Conservation (phyloP, 768 basidiomycete genomes). For the Panellus pusillus region DNA sequence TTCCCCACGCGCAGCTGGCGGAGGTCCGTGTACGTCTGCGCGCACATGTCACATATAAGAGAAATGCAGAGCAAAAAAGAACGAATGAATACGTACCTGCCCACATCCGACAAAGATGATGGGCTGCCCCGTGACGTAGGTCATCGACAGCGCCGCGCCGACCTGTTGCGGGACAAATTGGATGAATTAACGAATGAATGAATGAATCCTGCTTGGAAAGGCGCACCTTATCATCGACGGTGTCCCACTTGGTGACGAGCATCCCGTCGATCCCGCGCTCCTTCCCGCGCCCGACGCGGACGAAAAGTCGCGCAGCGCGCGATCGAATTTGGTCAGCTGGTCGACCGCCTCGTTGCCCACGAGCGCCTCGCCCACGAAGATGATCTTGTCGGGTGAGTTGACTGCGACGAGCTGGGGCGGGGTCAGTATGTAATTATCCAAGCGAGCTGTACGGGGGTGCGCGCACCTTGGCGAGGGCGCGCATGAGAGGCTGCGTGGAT, state of each 20-base stretch:
- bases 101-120: constrained; percentile 98
- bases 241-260: constrained; percentile 99
- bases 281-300: constrained; percentile 63
- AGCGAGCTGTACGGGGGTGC: background rate
- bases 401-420: constrained; percentile 74
- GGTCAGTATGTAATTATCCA: background rate
- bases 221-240: constrained; percentile 91
- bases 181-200: too few species aligned
- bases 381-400: constrained; percentile 95
- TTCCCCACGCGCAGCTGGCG: constrained; percentile 87
- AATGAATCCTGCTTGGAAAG: background rate
- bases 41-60: constrained; percentile 7
- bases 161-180: constrained; percentile 54
- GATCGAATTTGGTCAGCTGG: constrained; percentile 95
- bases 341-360: constrained; percentile 99
- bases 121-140: constrained; percentile 97
- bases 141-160: constrained; percentile 98
- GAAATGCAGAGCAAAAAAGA: background rate
- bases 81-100: constrained; percentile 53
- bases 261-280: constrained; percentile 97
- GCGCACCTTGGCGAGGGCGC: constrained; percentile 90
- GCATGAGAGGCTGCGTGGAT: constrained; percentile 79
- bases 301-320: constrained; percentile 90
- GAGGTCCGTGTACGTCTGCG: constrained; percentile 93
- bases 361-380: constrained; percentile 97